Conservation (phyloP, 208 protist genomes). For the Acanthamoeba triangularis region DNA sequence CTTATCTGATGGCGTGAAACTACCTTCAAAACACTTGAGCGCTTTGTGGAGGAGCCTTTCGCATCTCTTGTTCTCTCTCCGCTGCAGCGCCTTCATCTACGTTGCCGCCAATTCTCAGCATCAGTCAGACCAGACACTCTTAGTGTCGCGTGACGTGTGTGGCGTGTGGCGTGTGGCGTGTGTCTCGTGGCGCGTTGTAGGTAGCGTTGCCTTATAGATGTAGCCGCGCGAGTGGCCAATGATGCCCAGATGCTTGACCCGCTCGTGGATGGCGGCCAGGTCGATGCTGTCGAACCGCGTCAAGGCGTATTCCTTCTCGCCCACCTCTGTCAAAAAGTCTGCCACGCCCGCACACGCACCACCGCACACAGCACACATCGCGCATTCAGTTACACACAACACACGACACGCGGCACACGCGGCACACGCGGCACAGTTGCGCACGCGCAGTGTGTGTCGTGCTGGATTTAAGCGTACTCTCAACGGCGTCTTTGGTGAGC, state of each 20-base stretch:
- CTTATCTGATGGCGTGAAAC: background rate
- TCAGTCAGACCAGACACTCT: background rate
- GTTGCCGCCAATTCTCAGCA: background rate
- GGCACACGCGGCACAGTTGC: too few relatives aligned
- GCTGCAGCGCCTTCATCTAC: background rate
- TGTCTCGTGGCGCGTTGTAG: too few relatives aligned
- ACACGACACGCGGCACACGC: too few relatives aligned
- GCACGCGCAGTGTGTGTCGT: background rate
- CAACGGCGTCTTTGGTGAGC: background rate
- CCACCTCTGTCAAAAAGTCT: background rate
- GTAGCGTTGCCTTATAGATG: constrained; percentile 46
- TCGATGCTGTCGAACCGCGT: constrained; percentile 15
- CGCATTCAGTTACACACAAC: background rate
- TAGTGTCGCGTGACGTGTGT: background rate
- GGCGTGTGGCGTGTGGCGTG: too few relatives aligned
- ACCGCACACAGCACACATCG: background rate
- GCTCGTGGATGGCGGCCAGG: background rate
- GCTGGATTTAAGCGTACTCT: background rate
- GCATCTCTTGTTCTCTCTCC: background rate
- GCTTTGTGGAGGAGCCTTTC: background rate
- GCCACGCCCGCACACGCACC: background rate
- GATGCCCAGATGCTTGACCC: constrained; percentile 32
- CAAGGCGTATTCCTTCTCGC: background rate
- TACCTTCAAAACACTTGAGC: constrained; percentile 33
- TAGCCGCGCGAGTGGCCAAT: constrained; percentile 35